Evolutionary conservation across 2,329 filamentous ascomycete genomes (phyloP).

Genomic region (Purpureocillium lavendulum): DNA sequence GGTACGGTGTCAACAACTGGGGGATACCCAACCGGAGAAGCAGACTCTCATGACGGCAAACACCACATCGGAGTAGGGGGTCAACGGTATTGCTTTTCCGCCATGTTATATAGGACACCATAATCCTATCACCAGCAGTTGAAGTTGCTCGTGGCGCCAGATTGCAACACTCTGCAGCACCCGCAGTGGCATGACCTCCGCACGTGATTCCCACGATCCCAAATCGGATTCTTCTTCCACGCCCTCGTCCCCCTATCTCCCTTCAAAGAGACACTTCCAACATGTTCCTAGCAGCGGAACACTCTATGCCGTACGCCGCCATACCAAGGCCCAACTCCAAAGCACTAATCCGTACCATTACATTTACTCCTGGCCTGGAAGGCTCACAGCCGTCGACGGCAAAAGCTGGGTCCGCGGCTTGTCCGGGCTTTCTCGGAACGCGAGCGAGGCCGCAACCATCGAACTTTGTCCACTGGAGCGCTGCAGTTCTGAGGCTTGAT

Average conservation of each 20-base stretch:
- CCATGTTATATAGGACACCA: too few species aligned
- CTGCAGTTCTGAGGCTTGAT: neutral
- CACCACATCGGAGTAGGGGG: neutral
- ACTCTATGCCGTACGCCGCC: slow-evolving; percentile 1
- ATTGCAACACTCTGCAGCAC: too few species aligned
- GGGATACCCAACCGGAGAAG: slow-evolving; percentile 50
- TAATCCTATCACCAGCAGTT: too few species aligned
- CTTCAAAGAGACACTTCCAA: too few species aligned
- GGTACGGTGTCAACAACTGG: slow-evolving; percentile 95
- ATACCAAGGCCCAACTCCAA: slow-evolving; percentile 4
- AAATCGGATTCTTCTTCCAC: too few species aligned
- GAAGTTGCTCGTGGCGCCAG: too few species aligned
- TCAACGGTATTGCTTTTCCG: too few species aligned
- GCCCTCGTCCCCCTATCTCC: too few species aligned
- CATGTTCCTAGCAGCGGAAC: neutral
- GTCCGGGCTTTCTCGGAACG: slow-evolving; percentile 55
- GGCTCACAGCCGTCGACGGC: slow-evolving; percentile 18
- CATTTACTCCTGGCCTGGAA: slow-evolving; percentile 18
- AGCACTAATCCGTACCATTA: slow-evolving; percentile 8
- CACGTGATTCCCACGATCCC: too few species aligned
- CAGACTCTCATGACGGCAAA: neutral
- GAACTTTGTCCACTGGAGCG: too few species aligned
- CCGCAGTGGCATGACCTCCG: too few species aligned
- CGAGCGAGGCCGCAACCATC: slow-evolving; percentile 33
- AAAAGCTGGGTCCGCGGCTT: slow-evolving; percentile 33